Evolutionary conservation across 2,329 filamentous ascomycete species (phyloP).

Genomic region (Penicillium polonicum): DNA sequence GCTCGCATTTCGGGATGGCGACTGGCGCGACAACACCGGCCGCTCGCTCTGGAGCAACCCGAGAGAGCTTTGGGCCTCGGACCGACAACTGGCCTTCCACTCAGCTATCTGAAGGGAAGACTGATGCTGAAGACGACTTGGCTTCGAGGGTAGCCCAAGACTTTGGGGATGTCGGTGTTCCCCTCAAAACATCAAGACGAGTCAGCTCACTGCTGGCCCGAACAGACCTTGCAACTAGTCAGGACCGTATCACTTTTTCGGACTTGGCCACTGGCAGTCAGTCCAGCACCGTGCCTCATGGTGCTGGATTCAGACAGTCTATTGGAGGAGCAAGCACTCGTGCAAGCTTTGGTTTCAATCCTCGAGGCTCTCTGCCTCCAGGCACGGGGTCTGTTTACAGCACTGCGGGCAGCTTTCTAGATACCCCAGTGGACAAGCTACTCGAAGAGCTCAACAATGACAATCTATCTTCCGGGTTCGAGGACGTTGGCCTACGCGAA

Average conservation of each 20-base stretch:
- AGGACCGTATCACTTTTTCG: slow-evolving; percentile 76
- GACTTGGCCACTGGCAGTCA: slow-evolving; percentile 60
- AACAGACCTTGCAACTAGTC: slow-evolving; percentile 80
- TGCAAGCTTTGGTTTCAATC: slow-evolving; percentile 56
- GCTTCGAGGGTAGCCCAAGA: slow-evolving; percentile 72
- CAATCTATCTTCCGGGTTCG: slow-evolving; percentile 65
- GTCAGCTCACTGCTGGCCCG: slow-evolving; percentile 89
- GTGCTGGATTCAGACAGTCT: slow-evolving; percentile 63
- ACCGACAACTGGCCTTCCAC: slow-evolving; percentile 35
- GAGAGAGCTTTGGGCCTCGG: slow-evolving; percentile 71
- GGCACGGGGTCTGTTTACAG: slow-evolving; percentile 49
- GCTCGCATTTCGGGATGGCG: slow-evolving; percentile 60
- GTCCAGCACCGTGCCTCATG: slow-evolving; percentile 35
- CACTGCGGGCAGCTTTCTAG: slow-evolving; percentile 61
- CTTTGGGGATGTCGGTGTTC: slow-evolving; percentile 53
- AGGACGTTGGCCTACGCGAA: slow-evolving; percentile 71
- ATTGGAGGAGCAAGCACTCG: slow-evolving; percentile 67
- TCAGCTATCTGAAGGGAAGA: slow-evolving; percentile 11
- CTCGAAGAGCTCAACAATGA: slow-evolving; percentile 66
- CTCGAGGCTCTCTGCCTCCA: slow-evolving; percentile 57
- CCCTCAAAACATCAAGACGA: slow-evolving; percentile 65
- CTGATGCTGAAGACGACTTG: slow-evolving; percentile 56
- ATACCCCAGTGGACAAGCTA: slow-evolving; percentile 66
- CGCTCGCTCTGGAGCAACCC: slow-evolving; percentile 60
- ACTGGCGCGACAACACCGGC: slow-evolving; percentile 77